These are phyloP conservation scores for Basipetospora chlamydospora DNA, from an alignment of 2,329 filamentous ascomycete genomes.

Conservation along the genomic window DNA sequence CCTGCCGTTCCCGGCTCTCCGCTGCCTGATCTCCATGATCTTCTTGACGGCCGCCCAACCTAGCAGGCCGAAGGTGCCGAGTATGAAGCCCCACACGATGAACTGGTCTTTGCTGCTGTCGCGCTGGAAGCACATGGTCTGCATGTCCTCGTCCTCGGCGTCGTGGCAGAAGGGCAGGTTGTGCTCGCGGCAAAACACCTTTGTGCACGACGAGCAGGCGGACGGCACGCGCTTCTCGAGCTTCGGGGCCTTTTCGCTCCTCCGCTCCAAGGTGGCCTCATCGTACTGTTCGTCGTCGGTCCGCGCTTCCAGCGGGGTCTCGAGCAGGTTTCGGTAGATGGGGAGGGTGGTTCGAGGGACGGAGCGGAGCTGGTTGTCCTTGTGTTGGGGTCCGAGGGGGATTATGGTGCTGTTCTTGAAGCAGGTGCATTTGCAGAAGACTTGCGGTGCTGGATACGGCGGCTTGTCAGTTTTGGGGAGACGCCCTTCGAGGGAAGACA, in stretches of 20 bases:
- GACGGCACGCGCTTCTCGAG: conserved; percentile 20
- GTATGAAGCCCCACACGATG: conserved; percentile 50
- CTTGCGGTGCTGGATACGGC: conserved; percentile 34
- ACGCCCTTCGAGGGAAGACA: conserved; percentile 11
- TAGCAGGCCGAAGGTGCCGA: conserved; percentile 42
- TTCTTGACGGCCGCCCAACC: conserved; percentile 43
- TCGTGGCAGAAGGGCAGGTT: conserved; percentile 48
- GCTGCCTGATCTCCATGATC: conserved; percentile 25
- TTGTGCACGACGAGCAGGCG: conserved; percentile 46
- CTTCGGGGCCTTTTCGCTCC: conserved; percentile 18
- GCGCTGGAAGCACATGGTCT: conserved; percentile 51
- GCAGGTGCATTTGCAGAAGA: conserved; percentile 58
- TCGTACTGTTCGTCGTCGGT: no score
- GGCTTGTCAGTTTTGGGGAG: no score
- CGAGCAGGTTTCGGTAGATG: no score
- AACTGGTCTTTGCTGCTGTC: conserved; percentile 53
- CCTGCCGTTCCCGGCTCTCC: conserved; percentile 12
- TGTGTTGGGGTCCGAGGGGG: conserved; percentile 34
- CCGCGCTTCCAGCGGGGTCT: no score
- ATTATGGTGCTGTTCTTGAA: conserved; percentile 57
- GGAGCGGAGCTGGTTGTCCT: conserved; percentile 15
- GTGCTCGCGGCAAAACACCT: conserved; percentile 46
- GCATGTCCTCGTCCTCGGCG: conserved; percentile 45
- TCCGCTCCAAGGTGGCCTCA: background rate
- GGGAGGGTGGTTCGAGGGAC: conserved; percentile 6